Evolutionary conservation across 2,329 filamentous ascomycete species (phyloP), one percentile per base, ranked within the genome.

Genomic region (Phialophora tarda): DNA sequence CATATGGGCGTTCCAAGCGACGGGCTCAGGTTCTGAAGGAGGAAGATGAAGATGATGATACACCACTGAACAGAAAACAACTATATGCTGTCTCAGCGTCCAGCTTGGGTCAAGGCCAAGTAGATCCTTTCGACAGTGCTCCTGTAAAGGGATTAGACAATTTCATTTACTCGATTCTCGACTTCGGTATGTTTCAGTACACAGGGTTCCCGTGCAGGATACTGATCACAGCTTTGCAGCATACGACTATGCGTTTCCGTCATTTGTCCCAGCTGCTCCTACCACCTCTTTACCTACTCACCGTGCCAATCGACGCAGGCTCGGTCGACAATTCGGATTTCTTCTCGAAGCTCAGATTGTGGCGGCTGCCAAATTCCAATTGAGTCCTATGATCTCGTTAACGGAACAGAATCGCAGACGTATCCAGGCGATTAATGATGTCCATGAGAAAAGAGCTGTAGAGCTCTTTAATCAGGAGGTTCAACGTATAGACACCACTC

Each of bases 91-190:
- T 55, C 28, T 34, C 53, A 8, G n/a, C 53, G 28, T 55, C 53
- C 26, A 55, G 53, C 55, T 17, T 58, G 21, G 30, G 30, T 41
- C 55, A 58, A 7, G 55, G 55, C 21, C 55, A 58, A 44, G 30
- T 58, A 10, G 55, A 58, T 26, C 55, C 55, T 24, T 58, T 58
- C 34, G 55, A 58, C 28, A 58, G 55, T 58, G 55, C 55, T 11
- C 55, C 55, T 1, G 55, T 44, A 0, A 24, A 58, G 34, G 55
- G 34, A n/a, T 44, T 58, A 21, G 55, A 58, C 34, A 58, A 58
- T 44, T 58, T 58, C n/a, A 44, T 58, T 11, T 58, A 58, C 34
- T 58, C 55, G 4, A 41, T 41, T 23, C 55, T 58, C n/a, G 55
- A 58, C 34, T 58, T 58, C 11, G 55, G 55, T 58, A 24, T 38